Evolutionary conservation across 2,329 filamentous ascomycete species (phyloP), one percentile per base, ranked within the genome.

Genomic region (Stenocarpella maydis): DNA sequence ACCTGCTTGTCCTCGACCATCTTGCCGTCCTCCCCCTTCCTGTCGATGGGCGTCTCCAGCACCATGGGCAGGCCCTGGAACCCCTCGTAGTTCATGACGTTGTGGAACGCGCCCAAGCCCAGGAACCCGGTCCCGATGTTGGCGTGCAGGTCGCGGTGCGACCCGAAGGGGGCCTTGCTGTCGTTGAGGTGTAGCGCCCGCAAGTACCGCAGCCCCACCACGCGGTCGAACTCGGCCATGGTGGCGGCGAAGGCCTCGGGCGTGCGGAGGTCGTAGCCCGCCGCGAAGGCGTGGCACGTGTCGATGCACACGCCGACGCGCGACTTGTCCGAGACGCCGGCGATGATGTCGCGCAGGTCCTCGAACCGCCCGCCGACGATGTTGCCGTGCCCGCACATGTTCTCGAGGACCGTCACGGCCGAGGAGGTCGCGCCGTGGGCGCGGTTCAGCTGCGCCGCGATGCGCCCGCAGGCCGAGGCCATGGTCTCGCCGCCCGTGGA

Each of bases 81-180:
- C 1, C 88, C 84, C 31, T 86, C 83, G 76, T 94, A 90, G 79
- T 98, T 98, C 85, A 98, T 91, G 70, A 99, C 83, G 77, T 91
- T 93, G 81, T 97, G 93, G 80, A 99, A 99, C 2, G 95, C 92
- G 26, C 92, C 88, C 19, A 99, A 86, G 0, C 96, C 96, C 0
- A 99, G 86, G 77, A 97, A 99, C 1, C 96, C 96, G 0, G 94
- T 97, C 31, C 96, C 96, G 72, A 99, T 98, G 78, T 98, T 98
- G 73, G 95, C 94, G 80, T 99, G 96, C 2, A 98, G 82, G 78
- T 99, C 96, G 49, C 95, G 89, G 73, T 94, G 88, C 43, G 93
- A 96, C 50, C 81, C 85, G 37, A 97, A 84, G 0, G 96, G 95
- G 0, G 95, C 94, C 81, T 98, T 99, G 82, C 92, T 97, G 81